phyloP scores from a whole-genome alignment of 768 basidiomycete species.

The Agaricus sinodeliciosus region DNA sequence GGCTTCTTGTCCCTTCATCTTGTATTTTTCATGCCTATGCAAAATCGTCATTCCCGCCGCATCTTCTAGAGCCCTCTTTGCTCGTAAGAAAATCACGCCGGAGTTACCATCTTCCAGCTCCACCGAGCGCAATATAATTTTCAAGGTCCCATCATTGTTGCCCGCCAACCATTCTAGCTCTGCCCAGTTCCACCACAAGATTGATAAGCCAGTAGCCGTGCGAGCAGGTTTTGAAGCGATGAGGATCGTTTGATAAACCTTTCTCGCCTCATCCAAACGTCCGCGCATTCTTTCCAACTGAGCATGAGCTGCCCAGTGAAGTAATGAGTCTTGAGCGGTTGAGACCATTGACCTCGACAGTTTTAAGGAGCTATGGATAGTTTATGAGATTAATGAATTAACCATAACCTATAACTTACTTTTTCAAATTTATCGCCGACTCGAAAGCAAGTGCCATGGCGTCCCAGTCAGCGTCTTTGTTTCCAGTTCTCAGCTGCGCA shows the following conservation, averaged over 20 bases:
- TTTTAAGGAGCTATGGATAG: constrained; percentile 50
- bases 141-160: constrained; percentile 39
- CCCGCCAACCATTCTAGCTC: constrained; percentile 76
- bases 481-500: constrained; percentile 40
- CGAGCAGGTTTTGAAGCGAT: constrained; percentile 33
- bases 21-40: constrained; percentile 15
- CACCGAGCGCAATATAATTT: constrained; percentile 48
- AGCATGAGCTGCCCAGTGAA: constrained; percentile 73
- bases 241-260: constrained; percentile 68
- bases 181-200: constrained; percentile 80
- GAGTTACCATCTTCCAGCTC: constrained; percentile 42
- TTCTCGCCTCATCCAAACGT: constrained; percentile 61
- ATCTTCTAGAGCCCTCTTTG: constrained; percentile 59
- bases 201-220: constrained; percentile 28
- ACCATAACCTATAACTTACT: constrained; percentile 28
- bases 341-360: constrained; percentile 62
- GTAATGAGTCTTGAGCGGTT: constrained; percentile 44
- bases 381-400: not conserved
- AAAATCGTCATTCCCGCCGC: constrained; percentile 18
- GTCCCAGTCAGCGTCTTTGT: constrained; percentile 60
- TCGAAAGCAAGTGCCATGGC: constrained; percentile 61
- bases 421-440: constrained; percentile 49
- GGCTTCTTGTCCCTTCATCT: constrained; percentile 53
- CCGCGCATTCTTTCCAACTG: constrained; percentile 64
- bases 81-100: constrained; percentile 52